Evolutionary conservation across 2,329 filamentous ascomycete genomes (phyloP).

Genomic region (Neopestalotiopsis clavispora): DNA sequence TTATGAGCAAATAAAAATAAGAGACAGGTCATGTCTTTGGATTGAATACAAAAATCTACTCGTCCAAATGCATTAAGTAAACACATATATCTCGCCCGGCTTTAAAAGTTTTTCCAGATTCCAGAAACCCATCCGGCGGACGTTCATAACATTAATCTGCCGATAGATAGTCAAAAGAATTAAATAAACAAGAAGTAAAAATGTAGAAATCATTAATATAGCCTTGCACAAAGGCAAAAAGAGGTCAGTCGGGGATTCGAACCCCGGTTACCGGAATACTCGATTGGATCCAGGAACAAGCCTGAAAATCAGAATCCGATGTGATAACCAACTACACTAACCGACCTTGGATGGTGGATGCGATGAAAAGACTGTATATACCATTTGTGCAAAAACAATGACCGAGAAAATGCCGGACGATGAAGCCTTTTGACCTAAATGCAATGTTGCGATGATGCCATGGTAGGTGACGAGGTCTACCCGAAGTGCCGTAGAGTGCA

Average conservation of each 20-base stretch:
- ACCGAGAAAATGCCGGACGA: background rate
- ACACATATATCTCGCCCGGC: too few relatives aligned
- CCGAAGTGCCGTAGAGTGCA: background rate
- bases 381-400: background rate
- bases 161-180: background rate
- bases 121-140: background rate
- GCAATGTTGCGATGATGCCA: background rate
- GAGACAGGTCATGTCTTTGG: too few relatives aligned
- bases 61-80: too few relatives aligned
- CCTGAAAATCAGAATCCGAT: conserved; percentile 8
- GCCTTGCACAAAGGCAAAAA: background rate
- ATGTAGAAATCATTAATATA: background rate
- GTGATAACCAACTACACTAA: conserved; percentile 11
- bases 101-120: background rate
- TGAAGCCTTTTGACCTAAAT: background rate
- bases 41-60: too few relatives aligned
- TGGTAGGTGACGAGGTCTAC: background rate
- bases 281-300: too few relatives aligned
- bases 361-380: background rate
- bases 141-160: too few relatives aligned
- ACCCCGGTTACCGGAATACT: conserved; percentile 5
- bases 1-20: too few relatives aligned
- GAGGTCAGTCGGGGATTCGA: conserved; percentile 9
- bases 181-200: background rate
- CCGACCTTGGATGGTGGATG: background rate